A percentile compares a stretch with the other conserved stretches of the same genome.
phyloP scores from a whole-genome alignment of 805 yeast genomes.

The Candida orba region DNA sequence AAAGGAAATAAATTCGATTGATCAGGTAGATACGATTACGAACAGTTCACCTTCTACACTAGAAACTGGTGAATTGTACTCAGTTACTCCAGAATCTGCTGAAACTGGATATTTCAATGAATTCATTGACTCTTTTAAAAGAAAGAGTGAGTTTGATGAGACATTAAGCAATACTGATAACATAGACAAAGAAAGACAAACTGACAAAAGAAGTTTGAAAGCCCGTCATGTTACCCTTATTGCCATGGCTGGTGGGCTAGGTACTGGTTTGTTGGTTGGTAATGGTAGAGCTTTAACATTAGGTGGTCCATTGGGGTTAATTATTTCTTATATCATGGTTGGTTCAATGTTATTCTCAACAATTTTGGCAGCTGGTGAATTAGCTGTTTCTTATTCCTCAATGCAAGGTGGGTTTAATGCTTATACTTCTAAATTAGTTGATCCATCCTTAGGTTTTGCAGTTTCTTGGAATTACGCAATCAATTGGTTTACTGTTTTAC shows the following conservation, averaged over 20 bases:
- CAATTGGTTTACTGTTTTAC: slow-evolving; percentile 48
- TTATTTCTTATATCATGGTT: slow-evolving; percentile 53
- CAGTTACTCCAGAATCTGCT: neutral
- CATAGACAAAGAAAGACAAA: neutral
- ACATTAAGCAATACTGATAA: neutral
- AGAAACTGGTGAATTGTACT: neutral
- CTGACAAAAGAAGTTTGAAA: slow-evolving; percentile 3
- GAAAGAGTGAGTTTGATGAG: slow-evolving; percentile 2
- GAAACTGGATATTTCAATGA: neutral
- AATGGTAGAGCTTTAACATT: slow-evolving; percentile 48
- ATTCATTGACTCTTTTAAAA: slow-evolving; percentile 26
- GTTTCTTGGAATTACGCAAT: slow-evolving; percentile 53
- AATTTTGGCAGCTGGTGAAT: slow-evolving; percentile 51
- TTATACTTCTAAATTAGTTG: slow-evolving; percentile 32
- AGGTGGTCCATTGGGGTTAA: slow-evolving; percentile 60
- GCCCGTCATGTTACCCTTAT: slow-evolving; percentile 33
- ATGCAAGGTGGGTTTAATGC: slow-evolving; percentile 35
- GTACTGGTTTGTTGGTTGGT: slow-evolving; percentile 71
- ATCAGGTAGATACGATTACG: too few relatives aligned
- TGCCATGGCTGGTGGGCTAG: slow-evolving; percentile 73
- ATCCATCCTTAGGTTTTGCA: slow-evolving; percentile 54
- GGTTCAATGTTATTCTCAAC: slow-evolving; percentile 57
- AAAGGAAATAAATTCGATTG: too few relatives aligned
- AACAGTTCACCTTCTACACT: neutral
- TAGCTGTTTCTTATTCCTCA: slow-evolving; percentile 34